Evolutionary conservation across 805 yeast genomes (phyloP), one percentile per base, ranked within the genome.

Genomic region (Hanseniaspora thailandica): DNA sequence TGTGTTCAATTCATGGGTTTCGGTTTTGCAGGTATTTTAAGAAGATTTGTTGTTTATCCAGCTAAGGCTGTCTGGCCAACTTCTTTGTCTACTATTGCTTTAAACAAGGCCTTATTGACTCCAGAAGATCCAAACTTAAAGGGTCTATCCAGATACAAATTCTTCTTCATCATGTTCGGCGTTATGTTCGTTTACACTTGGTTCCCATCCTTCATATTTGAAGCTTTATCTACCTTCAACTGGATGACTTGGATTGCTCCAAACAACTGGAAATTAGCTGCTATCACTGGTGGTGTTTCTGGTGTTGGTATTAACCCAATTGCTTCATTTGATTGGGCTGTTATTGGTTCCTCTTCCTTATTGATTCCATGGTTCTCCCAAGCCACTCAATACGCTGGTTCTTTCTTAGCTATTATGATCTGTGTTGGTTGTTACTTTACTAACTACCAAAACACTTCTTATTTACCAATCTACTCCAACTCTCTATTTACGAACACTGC

Each of bases 1-100:
- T 72, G 82, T 20, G 75, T 84, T 38, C 86, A 82, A 63, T 73
- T 75, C 64, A 67, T 81, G 57, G 86, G 86, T 25, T 80, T 80
- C 60, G 83, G 84, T 46, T 69, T 78, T 38, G 84, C 84, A 48
- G 86, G 86, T 17, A 52, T 81, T 48, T 69, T 77, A 33, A 71
- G 82, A 63, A 71, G 76, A 61, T 71, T 78, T 55, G 71, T 80
- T 52, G 81, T 81, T 36, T 75, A 77, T 57, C 81, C 85, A 12
- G 74, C 82, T 13, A 69, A 76, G 36, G 76, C 79, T 58, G 68
- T 80, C 54, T 81, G 86, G 86, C 86, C 86, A 7, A 70, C 76
- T 23, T 73, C 76, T 56, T 69, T 81, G 62, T 82, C 80, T 56
- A 73, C 80, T 3, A 63, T 78, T 34, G 77, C 84, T 23, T 71